A percentile compares a stretch with the other conserved stretches of the same genome.
Evolutionary conservation across 2,329 filamentous ascomycete genomes (phyloP).

Genomic region (Dactylellina sp.): DNA sequence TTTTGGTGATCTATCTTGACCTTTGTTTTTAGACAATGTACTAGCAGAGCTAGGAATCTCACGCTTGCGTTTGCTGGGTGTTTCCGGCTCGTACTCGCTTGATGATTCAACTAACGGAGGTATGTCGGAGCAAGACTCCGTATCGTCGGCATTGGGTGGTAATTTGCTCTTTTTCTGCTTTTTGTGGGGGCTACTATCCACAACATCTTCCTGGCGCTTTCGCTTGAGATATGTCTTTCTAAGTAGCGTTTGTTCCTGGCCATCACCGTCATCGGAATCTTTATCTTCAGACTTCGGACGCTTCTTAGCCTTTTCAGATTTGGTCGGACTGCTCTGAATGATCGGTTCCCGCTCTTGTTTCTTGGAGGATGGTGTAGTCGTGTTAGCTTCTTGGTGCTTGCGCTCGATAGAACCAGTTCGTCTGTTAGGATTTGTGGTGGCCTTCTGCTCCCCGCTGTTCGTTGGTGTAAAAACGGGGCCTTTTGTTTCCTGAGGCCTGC

Average conservation of each 20-base stretch:
- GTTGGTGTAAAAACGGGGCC: too few species aligned
- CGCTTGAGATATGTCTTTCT: not conserved
- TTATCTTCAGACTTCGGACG: not conserved
- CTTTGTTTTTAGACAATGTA: not conserved
- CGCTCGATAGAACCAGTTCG: constrained; percentile 1
- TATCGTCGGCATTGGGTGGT: not conserved
- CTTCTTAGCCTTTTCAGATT: not conserved
- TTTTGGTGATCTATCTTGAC: not conserved
- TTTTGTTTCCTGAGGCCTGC: too few species aligned
- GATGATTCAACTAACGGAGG: not conserved
- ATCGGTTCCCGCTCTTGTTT: constrained; percentile 16
- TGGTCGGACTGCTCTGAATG: not conserved
- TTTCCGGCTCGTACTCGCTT: constrained; percentile 17
- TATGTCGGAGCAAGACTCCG: not conserved
- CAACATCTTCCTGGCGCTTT: not conserved
- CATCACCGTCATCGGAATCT: not conserved
- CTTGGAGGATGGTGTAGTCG: constrained; percentile 6
- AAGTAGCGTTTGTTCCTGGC: not conserved
- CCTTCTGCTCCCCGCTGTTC: too few species aligned
- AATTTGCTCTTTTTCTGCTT: constrained; percentile 24
- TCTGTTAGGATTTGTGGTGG: not conserved
- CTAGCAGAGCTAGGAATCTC: not conserved
- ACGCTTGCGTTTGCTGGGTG: not conserved
- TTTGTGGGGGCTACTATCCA: not conserved
- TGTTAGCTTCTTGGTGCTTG: not conserved